Percentiles rank a stretch among this genome's conserved stretches.
phyloP scores from a whole-genome alignment of 164 flowering plant species.

The Tetrastigma voinierianum region DNA sequence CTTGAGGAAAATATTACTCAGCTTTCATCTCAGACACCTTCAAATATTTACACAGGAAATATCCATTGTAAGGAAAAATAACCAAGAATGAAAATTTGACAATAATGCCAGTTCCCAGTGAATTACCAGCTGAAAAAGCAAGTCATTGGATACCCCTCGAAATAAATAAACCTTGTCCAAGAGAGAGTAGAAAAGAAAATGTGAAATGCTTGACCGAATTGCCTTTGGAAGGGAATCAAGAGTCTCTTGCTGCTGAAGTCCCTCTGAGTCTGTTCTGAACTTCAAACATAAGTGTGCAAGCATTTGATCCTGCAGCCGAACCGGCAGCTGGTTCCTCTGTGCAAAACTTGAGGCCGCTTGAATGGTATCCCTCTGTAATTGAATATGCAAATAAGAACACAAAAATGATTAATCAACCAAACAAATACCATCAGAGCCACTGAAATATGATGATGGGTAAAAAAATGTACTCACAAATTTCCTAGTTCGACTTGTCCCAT shows the following conservation, averaged over 20 bases:
- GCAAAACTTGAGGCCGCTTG: conserved; percentile 95
- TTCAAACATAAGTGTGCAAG: conserved; percentile 89
- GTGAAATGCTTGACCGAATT: conserved; percentile 85
- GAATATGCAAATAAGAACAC: not conserved
- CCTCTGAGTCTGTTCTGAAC: conserved; percentile 89
- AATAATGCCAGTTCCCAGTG: not conserved
- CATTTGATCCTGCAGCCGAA: conserved; percentile 87
- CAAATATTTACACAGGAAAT: conserved; percentile 1
- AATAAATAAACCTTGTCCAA: conserved; percentile 81
- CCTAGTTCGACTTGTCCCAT: conserved; percentile 84
- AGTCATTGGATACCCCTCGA: conserved; percentile 79
- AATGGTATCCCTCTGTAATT: conserved; percentile 76
- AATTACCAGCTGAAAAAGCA: conserved; percentile 87
- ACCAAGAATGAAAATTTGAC: not conserved
- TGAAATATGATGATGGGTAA: not conserved
- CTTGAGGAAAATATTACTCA: conserved; percentile 84
- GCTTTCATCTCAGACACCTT: conserved; percentile 97
- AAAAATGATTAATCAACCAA: not conserved
- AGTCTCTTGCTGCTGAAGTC: conserved; percentile 88
- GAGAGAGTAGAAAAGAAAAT: conserved; percentile 72
- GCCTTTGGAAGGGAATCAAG: conserved; percentile 93
- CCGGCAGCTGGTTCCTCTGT: conserved; percentile 70
- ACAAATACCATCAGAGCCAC: not conserved
- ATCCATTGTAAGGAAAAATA: conserved; percentile 1
- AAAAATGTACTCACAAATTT: conserved; percentile 64